Evolutionary conservation across 2,329 filamentous ascomycete species (phyloP), one percentile per base, ranked within the genome.

Genomic region (Phyllachora maydis): DNA sequence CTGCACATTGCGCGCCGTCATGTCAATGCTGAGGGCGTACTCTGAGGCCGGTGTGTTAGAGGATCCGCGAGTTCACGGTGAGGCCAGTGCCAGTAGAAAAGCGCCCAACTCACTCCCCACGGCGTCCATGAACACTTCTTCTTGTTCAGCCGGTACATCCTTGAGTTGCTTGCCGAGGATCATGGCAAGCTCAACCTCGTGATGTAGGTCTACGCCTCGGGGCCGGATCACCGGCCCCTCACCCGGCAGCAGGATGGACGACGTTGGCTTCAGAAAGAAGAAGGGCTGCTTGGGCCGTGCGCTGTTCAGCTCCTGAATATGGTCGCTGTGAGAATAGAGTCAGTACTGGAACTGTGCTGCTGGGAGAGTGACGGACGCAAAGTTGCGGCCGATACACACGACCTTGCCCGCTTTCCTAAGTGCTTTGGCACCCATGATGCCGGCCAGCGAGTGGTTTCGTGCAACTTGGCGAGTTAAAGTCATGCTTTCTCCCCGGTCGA

Each of bases 211-310:
- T 19, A 90, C 73, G 32, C 85, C 85, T 38, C 60, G 65, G 20
- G 88, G 88, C 21, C 75, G 67, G 35, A 92, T 61, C 22, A 92
- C 69, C 3, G 83, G 73, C 1, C 83, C 83, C 27, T 69, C 64
- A 14, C 67, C 65, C 0, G 81, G 81, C 12, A 76, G 60, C 4
- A 95, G 64, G 36, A 98, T 78, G 4, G 82, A 78, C 19, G 76
- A 79, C 1, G 83, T 55, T 2, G 88, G 88, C 61, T 98, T 98
- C 37, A 95, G 66, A 63, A 98, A 98, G 70, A 93, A 98, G 56
- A 98, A 95, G 14, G 88, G 88, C 50, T 93, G 82, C 48, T 88
- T 90, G 23, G 88, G 88, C 34, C 70, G 69, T 30, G 63, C 59
- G 49, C 74, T 92, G 50, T 82, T 82, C 36, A 98, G 65, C 56